These are phyloP conservation scores for Orbilia oligospora DNA, from an alignment of 2,329 filamentous ascomycete genomes.

Conservation along the genomic window DNA sequence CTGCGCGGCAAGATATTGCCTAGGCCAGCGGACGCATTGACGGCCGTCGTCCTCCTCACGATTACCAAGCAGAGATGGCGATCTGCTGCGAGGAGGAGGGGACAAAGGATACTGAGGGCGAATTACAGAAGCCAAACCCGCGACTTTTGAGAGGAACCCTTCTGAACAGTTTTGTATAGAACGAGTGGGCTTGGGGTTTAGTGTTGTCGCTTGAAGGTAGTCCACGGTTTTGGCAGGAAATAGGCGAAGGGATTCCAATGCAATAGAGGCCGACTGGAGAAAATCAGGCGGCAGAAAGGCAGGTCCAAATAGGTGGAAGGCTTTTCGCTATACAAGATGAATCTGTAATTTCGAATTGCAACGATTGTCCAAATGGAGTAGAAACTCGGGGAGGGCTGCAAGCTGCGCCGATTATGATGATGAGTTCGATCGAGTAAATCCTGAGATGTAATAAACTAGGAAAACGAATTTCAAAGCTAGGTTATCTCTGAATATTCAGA, in stretches of 20 bases:
- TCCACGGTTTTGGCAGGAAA: conserved; percentile 51
- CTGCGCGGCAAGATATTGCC: conserved; percentile 62
- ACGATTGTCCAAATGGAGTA: too few relatives aligned
- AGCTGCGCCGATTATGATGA: conserved; percentile 2
- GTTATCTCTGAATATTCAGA: conserved; percentile 15
- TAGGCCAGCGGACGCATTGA: conserved; percentile 63
- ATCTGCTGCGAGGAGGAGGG: conserved; percentile 64
- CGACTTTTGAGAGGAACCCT: conserved; percentile 51
- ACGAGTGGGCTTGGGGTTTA: conserved; percentile 41
- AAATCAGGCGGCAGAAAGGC: conserved; percentile 33
- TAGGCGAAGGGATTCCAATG: conserved; percentile 53
- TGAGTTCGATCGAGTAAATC: conserved; percentile 16
- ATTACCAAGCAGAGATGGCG: conserved; percentile 64
- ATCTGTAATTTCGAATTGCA: too few relatives aligned
- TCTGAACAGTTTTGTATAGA: conserved; percentile 40
- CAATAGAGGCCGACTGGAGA: conserved; percentile 33
- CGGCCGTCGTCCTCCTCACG: conserved; percentile 64
- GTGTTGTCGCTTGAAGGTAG: conserved; percentile 48
- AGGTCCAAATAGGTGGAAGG: conserved; percentile 20
- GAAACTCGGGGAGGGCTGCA: conserved; percentile 32
- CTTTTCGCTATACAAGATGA: too few relatives aligned
- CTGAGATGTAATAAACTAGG: conserved; percentile 1
- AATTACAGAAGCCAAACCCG: conserved; percentile 61
- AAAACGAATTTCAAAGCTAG: too few relatives aligned
- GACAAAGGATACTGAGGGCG: conserved; percentile 61